Evolutionary conservation across 106 monocot species (phyloP), one percentile per base, ranked within the genome.

Genomic region (Dendrobium catenatum): DNA sequence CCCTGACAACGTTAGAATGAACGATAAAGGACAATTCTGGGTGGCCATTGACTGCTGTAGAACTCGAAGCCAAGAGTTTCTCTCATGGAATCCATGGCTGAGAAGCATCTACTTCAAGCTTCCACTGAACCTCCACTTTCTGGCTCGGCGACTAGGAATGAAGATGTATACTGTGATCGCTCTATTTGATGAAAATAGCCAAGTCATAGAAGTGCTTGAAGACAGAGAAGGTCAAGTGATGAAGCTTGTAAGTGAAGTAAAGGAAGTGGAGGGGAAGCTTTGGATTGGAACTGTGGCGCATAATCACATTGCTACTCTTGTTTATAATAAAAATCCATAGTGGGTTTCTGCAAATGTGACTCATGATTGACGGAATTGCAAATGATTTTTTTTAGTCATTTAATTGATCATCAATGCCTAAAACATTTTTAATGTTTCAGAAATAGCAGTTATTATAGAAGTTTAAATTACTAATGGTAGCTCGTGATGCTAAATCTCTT

Each of bases 241-340:
- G 79, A 91, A 86, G 88, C 83, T 94, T 31, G 91, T 94, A 0
- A 98, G 97, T 79, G 94, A 94, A 46, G 92, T 97, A 8, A 85
- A 87, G 81, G 94, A 98, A 74, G 94, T 88, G 2, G 77, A 81
- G 42, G 92, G 92, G 41, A 98, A 94, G 83, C 85, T 98, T 11
- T 94, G 97, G 97, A 83, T 98, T 55, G 97, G 97, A 64, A 92
- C 97, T 1, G 94, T 98, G 7, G 97, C 92, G 44, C 91, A 98
- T 42, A 98, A 98, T 75, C 94, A 92, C 49, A 93, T 98, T 83
- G 92, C 89, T 8, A 96, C 96, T 17, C 42, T 56, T 16, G 13
- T 3, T 56, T 18, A 56, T 56, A 56, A 54, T 54, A 54, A 56
- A 3, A 56, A 18, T 56, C 56, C 10, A 11, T 56, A 56, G n/a